Evolutionary conservation across 192 early-diverging fungal species (phyloP).

Genomic region (Dissophora ornata): DNA sequence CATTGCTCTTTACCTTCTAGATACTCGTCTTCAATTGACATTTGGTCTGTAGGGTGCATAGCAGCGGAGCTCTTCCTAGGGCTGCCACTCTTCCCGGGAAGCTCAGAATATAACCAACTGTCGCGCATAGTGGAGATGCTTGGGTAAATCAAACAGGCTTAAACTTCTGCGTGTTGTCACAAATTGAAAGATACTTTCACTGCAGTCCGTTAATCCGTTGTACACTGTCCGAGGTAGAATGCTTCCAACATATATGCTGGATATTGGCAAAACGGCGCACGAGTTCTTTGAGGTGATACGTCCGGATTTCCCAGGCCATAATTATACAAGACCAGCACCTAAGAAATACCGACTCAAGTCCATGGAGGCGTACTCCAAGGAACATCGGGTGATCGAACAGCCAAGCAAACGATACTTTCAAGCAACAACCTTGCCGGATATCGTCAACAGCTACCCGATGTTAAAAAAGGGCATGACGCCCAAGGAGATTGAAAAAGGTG

Average conservation of each 20-base stretch:
- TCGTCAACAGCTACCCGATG: conserved; percentile 89
- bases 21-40: conserved; percentile 94
- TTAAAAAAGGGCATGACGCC: conserved; percentile 69
- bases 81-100: conserved; percentile 94
- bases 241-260: conserved; percentile 93
- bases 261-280: conserved; percentile 89
- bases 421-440: conserved; percentile 86
- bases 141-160: conserved; percentile 61
- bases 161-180: too few relatives aligned
- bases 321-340: conserved; percentile 23
- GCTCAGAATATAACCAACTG: conserved; percentile 96
- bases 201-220: too few relatives aligned
- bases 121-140: conserved; percentile 94
- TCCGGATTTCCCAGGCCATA: conserved; percentile 34
- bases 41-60: conserved; percentile 99
- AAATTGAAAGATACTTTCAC: background rate
- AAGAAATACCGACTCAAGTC: conserved; percentile 77
- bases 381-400: conserved; percentile 87
- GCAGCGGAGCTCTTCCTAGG: conserved; percentile 97
- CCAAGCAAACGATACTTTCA: conserved; percentile 93
- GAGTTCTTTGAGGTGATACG: conserved; percentile 84
- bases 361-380: conserved; percentile 82
- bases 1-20: conserved; percentile 10
- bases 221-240: conserved; percentile 54
- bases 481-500: conserved; percentile 83